A percentile compares a stretch with the other conserved stretches of the same genome.
These are phyloP conservation scores for Suillus subalutaceus DNA, from an alignment of 768 basidiomycete species.

Conservation along the genomic window DNA sequence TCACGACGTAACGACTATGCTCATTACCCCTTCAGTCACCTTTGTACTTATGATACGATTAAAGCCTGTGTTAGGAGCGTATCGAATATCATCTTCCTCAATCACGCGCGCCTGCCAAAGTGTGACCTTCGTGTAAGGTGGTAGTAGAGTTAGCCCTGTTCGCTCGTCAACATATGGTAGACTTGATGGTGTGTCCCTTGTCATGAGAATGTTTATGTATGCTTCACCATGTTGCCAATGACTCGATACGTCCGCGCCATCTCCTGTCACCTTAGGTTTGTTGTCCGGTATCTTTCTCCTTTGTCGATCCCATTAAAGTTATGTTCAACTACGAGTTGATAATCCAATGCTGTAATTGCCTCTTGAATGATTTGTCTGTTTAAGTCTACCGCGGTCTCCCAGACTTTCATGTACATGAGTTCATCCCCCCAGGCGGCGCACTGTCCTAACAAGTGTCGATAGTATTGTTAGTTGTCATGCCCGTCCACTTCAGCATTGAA, in stretches of 20 bases:
- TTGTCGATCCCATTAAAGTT: not conserved
- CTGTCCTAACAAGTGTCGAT: too few relatives aligned
- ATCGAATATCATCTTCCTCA: not conserved
- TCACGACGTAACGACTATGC: not conserved
- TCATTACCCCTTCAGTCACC: not conserved
- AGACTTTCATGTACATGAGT: too few relatives aligned
- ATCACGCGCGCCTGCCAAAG: not conserved
- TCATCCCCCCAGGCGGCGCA: too few relatives aligned
- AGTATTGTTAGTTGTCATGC: too few relatives aligned
- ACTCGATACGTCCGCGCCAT: too few relatives aligned
- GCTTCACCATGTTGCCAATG: not conserved
- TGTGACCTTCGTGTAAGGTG: not conserved
- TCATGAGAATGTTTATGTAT: too few relatives aligned
- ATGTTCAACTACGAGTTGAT: not conserved
- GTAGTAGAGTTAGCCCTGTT: not conserved
- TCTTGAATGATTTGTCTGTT: too few relatives aligned
- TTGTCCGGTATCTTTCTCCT: not conserved
- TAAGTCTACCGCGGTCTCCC: too few relatives aligned
- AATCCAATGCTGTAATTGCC: too few relatives aligned
- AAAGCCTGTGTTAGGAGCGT: not conserved
- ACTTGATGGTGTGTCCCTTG: too few relatives aligned
- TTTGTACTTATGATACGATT: not conserved
- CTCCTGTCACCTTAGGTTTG: too few relatives aligned
- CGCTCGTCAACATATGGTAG: not conserved
- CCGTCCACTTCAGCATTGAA: too few relatives aligned